A percentile compares a stretch with the other conserved stretches of the same genome.
phyloP scores from a whole-genome alignment of 345 rosid genomes.

The Odontarrhena argentea region DNA sequence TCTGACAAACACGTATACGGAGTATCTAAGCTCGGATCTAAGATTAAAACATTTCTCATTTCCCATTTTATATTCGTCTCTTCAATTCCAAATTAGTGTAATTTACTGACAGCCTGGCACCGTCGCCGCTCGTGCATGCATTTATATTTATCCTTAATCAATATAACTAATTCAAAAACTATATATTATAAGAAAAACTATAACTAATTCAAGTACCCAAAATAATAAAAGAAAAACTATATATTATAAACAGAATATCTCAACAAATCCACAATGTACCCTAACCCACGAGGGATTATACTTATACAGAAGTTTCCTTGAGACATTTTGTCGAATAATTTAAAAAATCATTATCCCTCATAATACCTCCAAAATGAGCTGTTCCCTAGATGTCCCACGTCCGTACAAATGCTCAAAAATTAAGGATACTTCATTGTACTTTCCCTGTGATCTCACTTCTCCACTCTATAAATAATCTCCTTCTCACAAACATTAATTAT shows the following conservation, averaged over 20 bases:
- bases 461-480: background rate
- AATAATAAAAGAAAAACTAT: background rate
- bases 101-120: constrained; percentile 39
- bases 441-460: constrained; percentile 39
- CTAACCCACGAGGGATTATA: constrained; percentile 37
- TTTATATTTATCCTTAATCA: background rate
- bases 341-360: constrained; percentile 13
- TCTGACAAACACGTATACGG: constrained; percentile 17
- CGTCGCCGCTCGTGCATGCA: constrained; percentile 42
- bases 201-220: background rate
- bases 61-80: background rate
- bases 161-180: too few relatives aligned
- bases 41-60: constrained; percentile 1
- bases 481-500: constrained; percentile 19
- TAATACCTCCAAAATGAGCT: constrained; percentile 43
- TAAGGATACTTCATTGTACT: constrained; percentile 48
- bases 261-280: constrained; percentile 34
- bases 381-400: constrained; percentile 44
- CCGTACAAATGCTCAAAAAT: constrained; percentile 46
- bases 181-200: too few relatives aligned
- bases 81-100: constrained; percentile 18
- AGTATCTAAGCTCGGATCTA: constrained; percentile 12
- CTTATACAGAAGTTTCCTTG: constrained; percentile 35
- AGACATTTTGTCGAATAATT: constrained; percentile 19
- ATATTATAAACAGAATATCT: constrained; percentile 22